A percentile compares a stretch with the other conserved stretches of the same genome.
Evolutionary conservation across 2,329 filamentous ascomycete species (phyloP).

Genomic region (Cadophora sp.): DNA sequence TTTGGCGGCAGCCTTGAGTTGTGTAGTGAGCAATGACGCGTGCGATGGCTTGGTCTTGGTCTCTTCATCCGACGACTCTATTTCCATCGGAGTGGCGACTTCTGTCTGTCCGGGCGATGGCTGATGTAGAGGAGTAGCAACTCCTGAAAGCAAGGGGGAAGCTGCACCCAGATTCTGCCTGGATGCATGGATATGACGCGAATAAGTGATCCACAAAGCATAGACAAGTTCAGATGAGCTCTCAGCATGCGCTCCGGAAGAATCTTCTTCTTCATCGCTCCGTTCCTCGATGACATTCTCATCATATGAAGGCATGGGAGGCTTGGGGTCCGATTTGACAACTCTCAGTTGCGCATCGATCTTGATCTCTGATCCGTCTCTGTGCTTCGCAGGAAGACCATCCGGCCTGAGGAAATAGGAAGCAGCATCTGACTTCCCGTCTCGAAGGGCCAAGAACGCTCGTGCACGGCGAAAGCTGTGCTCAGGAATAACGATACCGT

Average conservation of each 20-base stretch:
- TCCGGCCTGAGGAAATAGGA: slow-evolving; percentile 83
- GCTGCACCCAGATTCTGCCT: slow-evolving; percentile 64
- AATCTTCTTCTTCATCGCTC: slow-evolving; percentile 56
- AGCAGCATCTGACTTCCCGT: slow-evolving; percentile 80
- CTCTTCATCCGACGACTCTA: slow-evolving; percentile 60
- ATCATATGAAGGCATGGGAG: slow-evolving; percentile 58
- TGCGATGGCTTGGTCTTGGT: slow-evolving; percentile 49
- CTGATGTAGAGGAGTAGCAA: slow-evolving; percentile 76
- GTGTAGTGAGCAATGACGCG: slow-evolving; percentile 58
- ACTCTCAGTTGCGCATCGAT: slow-evolving; percentile 97
- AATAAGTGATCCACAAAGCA: slow-evolving; percentile 97
- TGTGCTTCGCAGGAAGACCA: slow-evolving; percentile 83
- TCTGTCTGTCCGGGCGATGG: slow-evolving; percentile 78
- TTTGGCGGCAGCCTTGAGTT: slow-evolving; percentile 63
- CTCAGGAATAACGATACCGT: slow-evolving; percentile 97
- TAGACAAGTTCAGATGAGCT: slow-evolving; percentile 81
- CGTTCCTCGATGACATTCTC: slow-evolving; percentile 70
- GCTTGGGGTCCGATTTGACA: slow-evolving; percentile 82
- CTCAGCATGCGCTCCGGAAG: slow-evolving; percentile 51
- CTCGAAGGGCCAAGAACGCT: slow-evolving; percentile 81
- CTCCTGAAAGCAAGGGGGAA: slow-evolving; percentile 68
- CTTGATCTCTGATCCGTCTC: slow-evolving; percentile 89
- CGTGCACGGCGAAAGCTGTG: slow-evolving; percentile 92
- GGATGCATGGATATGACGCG: slow-evolving; percentile 84
- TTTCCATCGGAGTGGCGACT: slow-evolving; percentile 61